Base-by-base conservation (phyloP, 2,329 filamentous ascomycete genomes). In the Pseudocercospora pini-densiflorae region DNA sequence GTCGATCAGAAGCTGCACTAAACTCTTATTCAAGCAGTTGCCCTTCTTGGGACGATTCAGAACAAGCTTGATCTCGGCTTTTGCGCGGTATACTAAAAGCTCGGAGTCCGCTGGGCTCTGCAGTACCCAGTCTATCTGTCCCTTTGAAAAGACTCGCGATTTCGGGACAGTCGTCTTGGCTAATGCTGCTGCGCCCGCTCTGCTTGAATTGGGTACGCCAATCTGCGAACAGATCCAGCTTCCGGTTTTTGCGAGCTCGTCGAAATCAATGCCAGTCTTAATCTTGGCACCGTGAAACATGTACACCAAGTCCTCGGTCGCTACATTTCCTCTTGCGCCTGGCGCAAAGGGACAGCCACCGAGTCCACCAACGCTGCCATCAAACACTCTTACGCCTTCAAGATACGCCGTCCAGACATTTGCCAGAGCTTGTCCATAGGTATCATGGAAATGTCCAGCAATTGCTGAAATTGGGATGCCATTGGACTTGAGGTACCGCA, bases 391-490 rank as follows among this genome's bases (percentile, higher is more conserved):
- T 10, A 75, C 40, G 23, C 74, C 74, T 27, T 66, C 40, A 2
- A 68, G 14, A 57, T 71, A 74, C 0, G 74, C 72, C 33, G 63
- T 58, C 66, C 64, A 68, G 16, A 72, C 67, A 61, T 75, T 75
- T 3, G 67, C 59, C 3, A 75, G 59, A 0, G 71, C 74, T 66
- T 75, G 73, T 1, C 74, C 74, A 55, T 75, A 74, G 2, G 74
- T 74, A 53, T 75, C 74, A 60, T 75, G 74, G 59, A 75, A 75
- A 33, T 75, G 74, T 4, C 71, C 73, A 1, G 74, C 73, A 3
- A 75, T 63, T 21, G 47, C 67, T 3, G 68, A 29, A 1, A 65
- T 57, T 0, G 68, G 66, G 23, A 75, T 64, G 7, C 59, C 65
- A 2, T 70, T 43, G 1, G 70, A 58, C 1, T 81, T 73, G 59